Conservation (phyloP, 805 yeast species). For the Hanseniaspora lachancei region DNA sequence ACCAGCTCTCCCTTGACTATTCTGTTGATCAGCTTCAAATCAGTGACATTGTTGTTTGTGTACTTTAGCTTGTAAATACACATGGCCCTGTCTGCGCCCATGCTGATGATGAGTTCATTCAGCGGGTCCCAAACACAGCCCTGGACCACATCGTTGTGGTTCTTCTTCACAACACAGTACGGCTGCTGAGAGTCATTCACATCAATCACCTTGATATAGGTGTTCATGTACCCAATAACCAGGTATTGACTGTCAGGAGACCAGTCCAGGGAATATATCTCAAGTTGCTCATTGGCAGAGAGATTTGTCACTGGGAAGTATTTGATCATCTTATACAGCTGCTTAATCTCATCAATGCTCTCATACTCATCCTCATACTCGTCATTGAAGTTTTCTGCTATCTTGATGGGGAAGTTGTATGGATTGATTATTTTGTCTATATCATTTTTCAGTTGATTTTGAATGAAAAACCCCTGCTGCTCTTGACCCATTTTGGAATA, state of each 20-base stretch:
- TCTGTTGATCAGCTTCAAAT: slow-evolving; percentile 27
- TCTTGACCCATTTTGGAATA: slow-evolving; percentile 12
- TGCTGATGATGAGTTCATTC: slow-evolving; percentile 65
- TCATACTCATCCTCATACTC: slow-evolving; percentile 15
- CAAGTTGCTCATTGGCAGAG: slow-evolving; percentile 30
- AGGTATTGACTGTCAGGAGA: slow-evolving; percentile 68
- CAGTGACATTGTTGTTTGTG: slow-evolving; percentile 14
- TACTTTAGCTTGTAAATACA: slow-evolving; percentile 39
- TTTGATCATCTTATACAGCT: slow-evolving; percentile 50
- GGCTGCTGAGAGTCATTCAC: not conserved
- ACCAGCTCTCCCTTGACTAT: slow-evolving; percentile 42
- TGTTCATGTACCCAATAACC: slow-evolving; percentile 53
- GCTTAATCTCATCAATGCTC: slow-evolving; percentile 41
- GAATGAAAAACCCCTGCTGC: slow-evolving; percentile 1
- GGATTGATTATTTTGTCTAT: slow-evolving; percentile 5
- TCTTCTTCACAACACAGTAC: slow-evolving; percentile 20
- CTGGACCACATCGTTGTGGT: slow-evolving; percentile 83
- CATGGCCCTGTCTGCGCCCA: slow-evolving; percentile 77
- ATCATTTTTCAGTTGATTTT: not conserved
- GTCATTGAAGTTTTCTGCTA: slow-evolving; percentile 25
- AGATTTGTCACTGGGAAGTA: slow-evolving; percentile 42
- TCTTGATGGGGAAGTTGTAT: not conserved
- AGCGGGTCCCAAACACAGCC: slow-evolving; percentile 94
- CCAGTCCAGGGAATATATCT: slow-evolving; percentile 87
- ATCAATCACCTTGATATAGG: slow-evolving; percentile 8